These are phyloP conservation scores for Nigrospora osmanthi DNA, from an alignment of 2,329 filamentous ascomycete species.

Conservation along the genomic window DNA sequence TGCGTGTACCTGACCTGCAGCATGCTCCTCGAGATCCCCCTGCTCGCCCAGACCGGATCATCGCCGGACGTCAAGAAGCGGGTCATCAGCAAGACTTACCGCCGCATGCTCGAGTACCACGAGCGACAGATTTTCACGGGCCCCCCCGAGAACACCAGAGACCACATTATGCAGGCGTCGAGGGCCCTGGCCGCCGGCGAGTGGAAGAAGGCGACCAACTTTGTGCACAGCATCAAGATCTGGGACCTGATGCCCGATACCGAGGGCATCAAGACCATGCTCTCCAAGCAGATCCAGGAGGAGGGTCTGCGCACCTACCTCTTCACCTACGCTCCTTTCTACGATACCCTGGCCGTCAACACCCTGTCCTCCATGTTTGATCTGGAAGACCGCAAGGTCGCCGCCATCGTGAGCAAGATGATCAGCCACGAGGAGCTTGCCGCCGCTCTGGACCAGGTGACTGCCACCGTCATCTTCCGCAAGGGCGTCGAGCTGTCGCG, in stretches of 20 bases:
- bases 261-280: conserved; percentile 93
- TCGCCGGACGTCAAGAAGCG: conserved; percentile 96
- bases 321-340: conserved; percentile 98
- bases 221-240: conserved; percentile 98
- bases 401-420: conserved; percentile 97
- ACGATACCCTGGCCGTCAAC: conserved; percentile 85
- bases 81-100: conserved; percentile 98
- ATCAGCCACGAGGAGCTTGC: conserved; percentile 98
- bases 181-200: conserved; percentile 94
- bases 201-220: conserved; percentile 93
- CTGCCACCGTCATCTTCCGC: conserved; percentile 94
- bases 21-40: conserved; percentile 97
- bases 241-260: conserved; percentile 96
- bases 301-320: conserved; percentile 97
- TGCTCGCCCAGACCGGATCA: conserved; percentile 92
- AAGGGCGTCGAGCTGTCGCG: conserved; percentile 98
- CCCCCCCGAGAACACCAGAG: conserved; percentile 95
- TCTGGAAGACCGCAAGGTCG: conserved; percentile 80
- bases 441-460: conserved; percentile 95
- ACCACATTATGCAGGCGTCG: conserved; percentile 98
- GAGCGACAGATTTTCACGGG: conserved; percentile 99
- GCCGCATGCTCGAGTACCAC: conserved; percentile 98
- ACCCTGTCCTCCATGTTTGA: conserved; percentile 94
- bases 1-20: conserved; percentile 98
- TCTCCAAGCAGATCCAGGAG: conserved; percentile 96